Evolutionary conservation across 2,329 filamentous ascomycete genomes (phyloP), one percentile per base, ranked within the genome.

Genomic region (Apiospora arundinis): DNA sequence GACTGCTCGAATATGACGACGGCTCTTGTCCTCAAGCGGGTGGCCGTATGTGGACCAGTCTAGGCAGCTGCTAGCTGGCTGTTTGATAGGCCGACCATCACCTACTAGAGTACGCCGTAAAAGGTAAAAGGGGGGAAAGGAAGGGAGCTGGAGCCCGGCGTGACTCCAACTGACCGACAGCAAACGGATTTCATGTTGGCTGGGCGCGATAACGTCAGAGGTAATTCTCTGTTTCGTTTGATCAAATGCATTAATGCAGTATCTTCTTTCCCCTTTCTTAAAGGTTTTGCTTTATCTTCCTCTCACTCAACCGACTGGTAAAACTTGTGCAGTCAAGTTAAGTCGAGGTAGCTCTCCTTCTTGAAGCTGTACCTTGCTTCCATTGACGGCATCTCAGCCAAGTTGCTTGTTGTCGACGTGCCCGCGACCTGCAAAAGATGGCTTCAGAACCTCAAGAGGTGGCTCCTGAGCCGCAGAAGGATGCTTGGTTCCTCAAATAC

Each of bases 401-500:
- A 14, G 48, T 49, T 49, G 48, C 48, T 14, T 23, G 48, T 4
- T 23, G 25, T 23, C 49, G n/a, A n/a, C n/a, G n/a, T n/a, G n/a
- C 49, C 23, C 18, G 4, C 28, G 18, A 40, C 8, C 32, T n/a
- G n/a, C n/a, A n/a, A n/a, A n/a, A n/a, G n/a, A n/a, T n/a, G n/a
- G n/a, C n/a, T n/a, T n/a, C n/a, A n/a, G n/a, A n/a, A n/a, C n/a
- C 9, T 18, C 11, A 21, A 63, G 4, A 32, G 18, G 40, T 63
- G 56, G 56, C 18, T 23, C 40, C 32, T 18, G 56, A 63, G 56
- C 21, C 32, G 56, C 56, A 63, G 56, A 37, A 37, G 28, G 66
- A 28, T 28, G 40, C 66, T 37, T 68, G 66, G 66, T 68, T 45
- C 28, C 66, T 68, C 66, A 46, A 46, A 23, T 68, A 45, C 42